Evolutionary conservation across 2,329 filamentous ascomycete species (phyloP).

Genomic region (Cryphonectria parasitica): DNA sequence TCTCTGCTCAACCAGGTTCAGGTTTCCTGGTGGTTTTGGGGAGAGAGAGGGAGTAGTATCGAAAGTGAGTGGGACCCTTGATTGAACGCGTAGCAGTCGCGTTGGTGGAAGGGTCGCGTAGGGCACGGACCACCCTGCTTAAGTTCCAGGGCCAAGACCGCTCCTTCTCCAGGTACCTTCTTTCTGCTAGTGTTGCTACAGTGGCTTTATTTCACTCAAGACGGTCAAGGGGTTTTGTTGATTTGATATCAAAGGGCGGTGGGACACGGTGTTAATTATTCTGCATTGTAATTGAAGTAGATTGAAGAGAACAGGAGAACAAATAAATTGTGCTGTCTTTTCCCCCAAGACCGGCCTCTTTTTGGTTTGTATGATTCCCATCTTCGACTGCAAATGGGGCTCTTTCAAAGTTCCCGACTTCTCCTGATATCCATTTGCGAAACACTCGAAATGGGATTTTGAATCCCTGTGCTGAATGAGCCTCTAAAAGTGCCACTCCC

Average conservation of each 20-base stretch:
- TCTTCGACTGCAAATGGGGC: background rate
- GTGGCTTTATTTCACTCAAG: background rate
- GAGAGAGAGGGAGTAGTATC: background rate
- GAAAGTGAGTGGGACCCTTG: slow-evolving; percentile 10
- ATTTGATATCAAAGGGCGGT: too few species aligned
- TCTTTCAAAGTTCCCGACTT: background rate
- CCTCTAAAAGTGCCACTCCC: background rate
- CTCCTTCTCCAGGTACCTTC: background rate
- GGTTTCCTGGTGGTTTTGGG: background rate
- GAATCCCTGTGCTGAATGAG: background rate
- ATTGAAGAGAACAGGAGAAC: background rate
- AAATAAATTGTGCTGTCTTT: background rate
- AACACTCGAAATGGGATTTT: background rate
- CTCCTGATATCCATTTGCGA: background rate
- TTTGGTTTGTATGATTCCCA: background rate
- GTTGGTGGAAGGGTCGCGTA: slow-evolving; percentile 6
- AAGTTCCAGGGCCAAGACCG: slow-evolving; percentile 1
- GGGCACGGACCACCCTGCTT: slow-evolving; percentile 14
- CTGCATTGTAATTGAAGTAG: background rate
- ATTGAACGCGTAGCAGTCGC: slow-evolving; percentile 14
- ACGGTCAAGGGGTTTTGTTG: background rate
- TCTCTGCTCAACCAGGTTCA: slow-evolving; percentile 1
- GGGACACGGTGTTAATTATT: background rate
- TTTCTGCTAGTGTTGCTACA: background rate
- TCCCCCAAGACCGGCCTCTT: background rate